Percentiles rank a stretch among this genome's conserved stretches.
phyloP scores from a whole-genome alignment of 148 eudicot genomes.

The Dysphania ambrosioides region DNA sequence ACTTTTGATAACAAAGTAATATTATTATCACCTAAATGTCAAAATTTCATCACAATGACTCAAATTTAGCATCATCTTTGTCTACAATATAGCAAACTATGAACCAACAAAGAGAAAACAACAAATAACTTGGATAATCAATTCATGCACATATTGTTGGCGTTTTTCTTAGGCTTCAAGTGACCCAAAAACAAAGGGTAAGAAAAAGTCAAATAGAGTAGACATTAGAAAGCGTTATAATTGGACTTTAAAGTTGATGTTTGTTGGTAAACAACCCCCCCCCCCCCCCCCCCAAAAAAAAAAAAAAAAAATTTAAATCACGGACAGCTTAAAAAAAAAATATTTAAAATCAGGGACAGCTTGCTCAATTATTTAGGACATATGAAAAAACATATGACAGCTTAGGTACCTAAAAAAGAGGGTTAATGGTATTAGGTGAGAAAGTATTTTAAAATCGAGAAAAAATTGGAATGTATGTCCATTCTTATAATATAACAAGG shows the following conservation, averaged over 20 bases:
- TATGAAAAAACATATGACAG: constrained; percentile 3
- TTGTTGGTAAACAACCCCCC: constrained; percentile 15
- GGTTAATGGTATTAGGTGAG: constrained; percentile 13
- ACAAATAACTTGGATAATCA: neutral
- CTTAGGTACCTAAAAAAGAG: neutral
- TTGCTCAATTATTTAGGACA: neutral
- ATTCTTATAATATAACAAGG: too few species aligned
- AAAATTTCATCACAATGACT: constrained; percentile 10
- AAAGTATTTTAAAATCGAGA: neutral
- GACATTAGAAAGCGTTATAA: constrained; percentile 15
- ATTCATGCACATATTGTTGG: neutral
- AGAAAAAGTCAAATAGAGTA: constrained; percentile 19
- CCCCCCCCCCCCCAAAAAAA: neutral
- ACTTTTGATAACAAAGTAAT: neutral
- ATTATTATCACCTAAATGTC: neutral
- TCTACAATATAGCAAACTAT: neutral
- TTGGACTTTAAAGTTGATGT: constrained; percentile 17
- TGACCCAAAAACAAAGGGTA: neutral
- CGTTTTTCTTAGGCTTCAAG: neutral
- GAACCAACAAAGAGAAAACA: constrained; percentile 13
- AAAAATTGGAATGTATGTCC: neutral
- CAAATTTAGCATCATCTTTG: constrained; percentile 13
- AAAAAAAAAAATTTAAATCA: too few species aligned
- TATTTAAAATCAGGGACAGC: constrained; percentile 14
- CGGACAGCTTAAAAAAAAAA: constrained; percentile 5